These are phyloP conservation scores for Boletus sensibilis DNA, from an alignment of 768 basidiomycete species.

Conservation along the genomic window DNA sequence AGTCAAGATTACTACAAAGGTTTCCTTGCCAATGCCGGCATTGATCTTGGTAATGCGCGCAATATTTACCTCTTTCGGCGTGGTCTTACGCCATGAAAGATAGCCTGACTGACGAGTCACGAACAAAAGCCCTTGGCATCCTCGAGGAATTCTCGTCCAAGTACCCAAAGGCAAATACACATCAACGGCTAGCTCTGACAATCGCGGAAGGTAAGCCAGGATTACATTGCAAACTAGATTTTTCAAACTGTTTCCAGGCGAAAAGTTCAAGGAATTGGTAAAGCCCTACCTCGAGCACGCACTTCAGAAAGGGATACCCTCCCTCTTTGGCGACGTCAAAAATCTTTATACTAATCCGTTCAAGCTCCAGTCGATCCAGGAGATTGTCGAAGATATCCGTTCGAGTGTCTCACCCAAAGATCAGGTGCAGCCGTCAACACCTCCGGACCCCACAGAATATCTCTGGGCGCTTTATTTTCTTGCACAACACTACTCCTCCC, in stretches of 20 bases:
- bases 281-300: conserved; percentile 66
- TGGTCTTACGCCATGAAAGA: conserved; percentile 31
- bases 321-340: conserved; percentile 90
- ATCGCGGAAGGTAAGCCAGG: conserved; percentile 49
- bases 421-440: conserved; percentile 22
- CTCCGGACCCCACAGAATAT: conserved; percentile 68
- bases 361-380: conserved; percentile 70
- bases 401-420: conserved; percentile 37
- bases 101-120: conserved; percentile 47
- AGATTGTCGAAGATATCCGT: conserved; percentile 58
- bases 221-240: neutral
- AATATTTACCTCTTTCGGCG: neutral
- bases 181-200: conserved; percentile 69
- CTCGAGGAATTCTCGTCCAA: conserved; percentile 61
- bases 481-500: conserved; percentile 80
- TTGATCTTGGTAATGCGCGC: conserved; percentile 57
- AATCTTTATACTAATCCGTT: conserved; percentile 63
- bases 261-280: conserved; percentile 64
- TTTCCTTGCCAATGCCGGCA: conserved; percentile 62
- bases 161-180: conserved; percentile 67
- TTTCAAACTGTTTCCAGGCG: conserved; percentile 39
- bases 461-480: conserved; percentile 97
- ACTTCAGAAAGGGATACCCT: conserved; percentile 85
- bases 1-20: conserved; percentile 76
- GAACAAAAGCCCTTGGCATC: conserved; percentile 50